Base-by-base conservation (phyloP, 208 protist genomes). In the Trypanosoma brucei region DNA sequence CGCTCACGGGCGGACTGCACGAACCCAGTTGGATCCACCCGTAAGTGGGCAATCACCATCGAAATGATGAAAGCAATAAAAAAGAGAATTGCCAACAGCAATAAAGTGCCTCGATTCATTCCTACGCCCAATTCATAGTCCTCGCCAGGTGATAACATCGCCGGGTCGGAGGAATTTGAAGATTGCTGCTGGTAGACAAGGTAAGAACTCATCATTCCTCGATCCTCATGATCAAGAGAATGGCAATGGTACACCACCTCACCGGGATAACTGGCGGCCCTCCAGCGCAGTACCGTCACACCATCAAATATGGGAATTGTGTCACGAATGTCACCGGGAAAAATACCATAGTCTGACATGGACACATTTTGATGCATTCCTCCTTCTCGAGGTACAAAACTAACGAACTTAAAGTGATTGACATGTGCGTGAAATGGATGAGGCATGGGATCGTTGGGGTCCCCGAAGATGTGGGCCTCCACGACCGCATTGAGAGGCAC, bases 201-300 rank as follows among this genome's bases (percentile, higher is more conserved):
- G 58, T 90, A 94, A 8, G 79, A 88, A 3, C 53, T 38, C 88
- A 96, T 94, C 87, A 96, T 96, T 13, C 86, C 88, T 13, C 62
- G 68, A 55, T 96, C 88, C 59, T 92, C 85, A 62, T 94, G 88
- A 33, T 79, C 65, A 22, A 93, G 59, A 14, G 62, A 70, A 71
- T 96, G 88, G 61, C 87, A 96, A 68, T 95, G 86, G 57, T 90
- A 92, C 11, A 94, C 75, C 34, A 94, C 79, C 66, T 95, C 86
- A 5, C 88, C 88, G 3, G 53, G 57, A 67, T 82, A 95, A 3
- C 69, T 87, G 6, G 87, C 79, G 0, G 87, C 84, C 62, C 88
- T 76, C 85, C 88, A 94, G 40, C 79, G 84, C 37, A 96, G 80
- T 36, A 75, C 68, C 30, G 87, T 92, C 45, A 86, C 83, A 36